Conservation (phyloP, 805 yeast genomes). For the Teunomyces gatunensis region DNA sequence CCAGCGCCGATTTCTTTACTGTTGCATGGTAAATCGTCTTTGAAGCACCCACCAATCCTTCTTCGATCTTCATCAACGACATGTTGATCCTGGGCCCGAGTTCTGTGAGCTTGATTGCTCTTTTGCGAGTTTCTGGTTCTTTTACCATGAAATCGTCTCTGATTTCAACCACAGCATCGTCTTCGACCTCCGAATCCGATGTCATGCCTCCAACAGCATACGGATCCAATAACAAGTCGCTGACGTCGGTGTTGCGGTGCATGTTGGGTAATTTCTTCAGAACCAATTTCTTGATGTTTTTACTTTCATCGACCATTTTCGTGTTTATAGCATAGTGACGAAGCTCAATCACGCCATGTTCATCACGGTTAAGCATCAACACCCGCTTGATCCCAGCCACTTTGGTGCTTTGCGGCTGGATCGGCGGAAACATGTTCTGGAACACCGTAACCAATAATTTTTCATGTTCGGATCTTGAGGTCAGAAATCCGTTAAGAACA, state of each 20-base stretch:
- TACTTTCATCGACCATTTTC: constrained; percentile 73
- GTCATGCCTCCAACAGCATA: constrained; percentile 79
- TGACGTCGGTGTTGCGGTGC: constrained; percentile 64
- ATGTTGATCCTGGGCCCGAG: constrained; percentile 87
- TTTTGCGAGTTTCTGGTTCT: constrained; percentile 40
- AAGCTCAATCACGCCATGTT: constrained; percentile 71
- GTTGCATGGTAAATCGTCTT: constrained; percentile 81
- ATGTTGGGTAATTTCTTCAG: constrained; percentile 73
- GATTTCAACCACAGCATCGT: constrained; percentile 76
- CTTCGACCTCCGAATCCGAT: constrained; percentile 92
- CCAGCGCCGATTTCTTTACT: constrained; percentile 60
- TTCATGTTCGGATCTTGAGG: constrained; percentile 67
- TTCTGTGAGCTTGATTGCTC: constrained; percentile 90
- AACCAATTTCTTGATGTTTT: constrained; percentile 68
- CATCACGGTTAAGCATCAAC: constrained; percentile 73
- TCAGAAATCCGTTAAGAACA: constrained; percentile 87
- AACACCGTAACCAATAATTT: constrained; percentile 83
- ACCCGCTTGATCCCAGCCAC: constrained; percentile 79
- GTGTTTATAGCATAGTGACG: constrained; percentile 91
- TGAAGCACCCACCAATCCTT: constrained; percentile 79
- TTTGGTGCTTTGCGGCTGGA: constrained; percentile 78
- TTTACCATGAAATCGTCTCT: constrained; percentile 13
- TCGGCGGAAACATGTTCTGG: constrained; percentile 94
- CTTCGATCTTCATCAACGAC: constrained; percentile 81
- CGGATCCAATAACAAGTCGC: constrained; percentile 81